A percentile compares a stretch with the other conserved stretches of the same genome.
Conservation (phyloP, 768 basidiomycete genomes). For the Lactifluus pinguis region DNA sequence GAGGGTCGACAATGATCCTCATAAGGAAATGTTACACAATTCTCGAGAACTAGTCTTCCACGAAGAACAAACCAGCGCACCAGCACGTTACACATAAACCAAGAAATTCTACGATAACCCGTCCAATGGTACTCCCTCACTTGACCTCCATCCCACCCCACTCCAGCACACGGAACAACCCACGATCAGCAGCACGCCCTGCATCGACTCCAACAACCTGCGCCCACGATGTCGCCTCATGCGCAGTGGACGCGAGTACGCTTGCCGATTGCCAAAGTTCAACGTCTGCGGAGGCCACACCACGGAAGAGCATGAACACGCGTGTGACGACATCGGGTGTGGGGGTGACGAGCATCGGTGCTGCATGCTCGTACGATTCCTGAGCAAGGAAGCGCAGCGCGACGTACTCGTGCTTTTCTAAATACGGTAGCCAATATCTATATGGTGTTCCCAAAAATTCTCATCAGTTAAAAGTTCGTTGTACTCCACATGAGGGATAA, state of each 20-base stretch:
- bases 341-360: slow-evolving; percentile 24
- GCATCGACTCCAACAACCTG: slow-evolving; percentile 29
- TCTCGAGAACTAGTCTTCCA: not conserved
- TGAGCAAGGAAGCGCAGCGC: slow-evolving; percentile 41
- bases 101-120: not conserved
- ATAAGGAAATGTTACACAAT: too few relatives aligned
- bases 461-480: not conserved
- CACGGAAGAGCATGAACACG: slow-evolving; percentile 41
- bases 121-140: not conserved
- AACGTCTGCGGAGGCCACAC: slow-evolving; percentile 24
- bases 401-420: slow-evolving; percentile 32
- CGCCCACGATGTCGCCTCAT: slow-evolving; percentile 25
- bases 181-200: slow-evolving; percentile 22
- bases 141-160: not conserved
- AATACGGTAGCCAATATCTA: slow-evolving; percentile 36
- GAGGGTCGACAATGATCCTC: too few relatives aligned
- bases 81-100: not conserved
- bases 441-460: not conserved
- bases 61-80: not conserved
- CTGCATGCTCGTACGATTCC: slow-evolving; percentile 33
- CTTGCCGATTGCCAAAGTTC: slow-evolving; percentile 13
- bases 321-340: slow-evolving; percentile 35
- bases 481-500: slow-evolving; percentile 11
- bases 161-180: slow-evolving; percentile 25
- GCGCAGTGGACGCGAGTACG: not conserved